Evolutionary conservation across 768 basidiomycete species (phyloP).

Genomic region (Suillus paluster): DNA sequence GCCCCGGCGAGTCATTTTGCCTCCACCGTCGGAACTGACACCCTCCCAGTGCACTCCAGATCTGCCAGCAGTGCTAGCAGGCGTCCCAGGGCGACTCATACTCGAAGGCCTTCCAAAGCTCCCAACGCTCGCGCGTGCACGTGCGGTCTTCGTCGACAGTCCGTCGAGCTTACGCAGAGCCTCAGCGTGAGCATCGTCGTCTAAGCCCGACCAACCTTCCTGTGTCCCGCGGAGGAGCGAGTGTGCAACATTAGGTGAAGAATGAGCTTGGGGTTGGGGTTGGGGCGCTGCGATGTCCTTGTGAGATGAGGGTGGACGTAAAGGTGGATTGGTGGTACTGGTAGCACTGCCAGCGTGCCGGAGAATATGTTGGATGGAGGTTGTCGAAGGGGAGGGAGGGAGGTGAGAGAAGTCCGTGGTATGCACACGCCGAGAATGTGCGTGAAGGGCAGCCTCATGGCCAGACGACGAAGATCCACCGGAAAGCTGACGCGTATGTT

Average conservation of each 20-base stretch:
- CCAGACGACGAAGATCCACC: conserved; percentile 70
- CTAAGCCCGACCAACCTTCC: conserved; percentile 87
- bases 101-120: conserved; percentile 70
- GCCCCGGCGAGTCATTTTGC: conserved; percentile 42
- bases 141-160: conserved; percentile 72
- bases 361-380: conserved; percentile 84
- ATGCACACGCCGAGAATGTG: conserved; percentile 61
- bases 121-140: conserved; percentile 76
- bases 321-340: conserved; percentile 40
- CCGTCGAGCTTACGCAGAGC: conserved; percentile 94
- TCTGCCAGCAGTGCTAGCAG: conserved; percentile 57
- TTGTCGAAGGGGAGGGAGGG: conserved; percentile 90
- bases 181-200: conserved; percentile 88
- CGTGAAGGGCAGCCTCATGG: conserved; percentile 47
- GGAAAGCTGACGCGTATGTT: conserved; percentile 70
- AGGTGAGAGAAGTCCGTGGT: conserved; percentile 86
- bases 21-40: conserved; percentile 40
- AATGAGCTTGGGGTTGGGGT: conserved; percentile 42
- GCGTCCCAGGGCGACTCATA: conserved; percentile 76
- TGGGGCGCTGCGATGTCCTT: conserved; percentile 40
- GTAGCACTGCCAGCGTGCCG: conserved; percentile 54
- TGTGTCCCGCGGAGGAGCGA: conserved; percentile 86
- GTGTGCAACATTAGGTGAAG: conserved; percentile 74
- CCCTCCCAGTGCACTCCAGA: conserved; percentile 77
- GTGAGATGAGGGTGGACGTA: conserved; percentile 40